Evolutionary conservation across 352 stramenopile genomes (phyloP).

Genomic region (Pythium vanterpoolii): DNA sequence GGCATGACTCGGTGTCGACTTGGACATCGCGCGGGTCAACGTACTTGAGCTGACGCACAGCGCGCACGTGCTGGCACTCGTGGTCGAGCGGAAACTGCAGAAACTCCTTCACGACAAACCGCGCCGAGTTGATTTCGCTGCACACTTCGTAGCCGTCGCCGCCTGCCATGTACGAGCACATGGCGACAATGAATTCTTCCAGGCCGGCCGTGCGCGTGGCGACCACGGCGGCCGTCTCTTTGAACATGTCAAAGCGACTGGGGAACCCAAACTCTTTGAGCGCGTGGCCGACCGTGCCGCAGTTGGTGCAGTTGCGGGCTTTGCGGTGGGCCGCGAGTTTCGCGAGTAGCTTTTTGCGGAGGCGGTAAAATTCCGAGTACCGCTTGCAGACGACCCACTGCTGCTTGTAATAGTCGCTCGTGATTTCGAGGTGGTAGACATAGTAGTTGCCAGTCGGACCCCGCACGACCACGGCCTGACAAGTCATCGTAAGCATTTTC

Average conservation of each 20-base stretch:
- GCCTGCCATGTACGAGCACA: constrained; percentile 70
- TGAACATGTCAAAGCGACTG: constrained; percentile 69
- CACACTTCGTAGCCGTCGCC: constrained; percentile 50
- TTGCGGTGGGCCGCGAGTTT: constrained; percentile 63
- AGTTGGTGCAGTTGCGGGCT: constrained; percentile 42
- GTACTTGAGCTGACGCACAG: constrained; percentile 82
- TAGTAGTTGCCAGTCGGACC: constrained; percentile 77
- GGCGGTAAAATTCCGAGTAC: constrained; percentile 83
- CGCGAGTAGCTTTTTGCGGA: constrained; percentile 70
- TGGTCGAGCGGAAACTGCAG: constrained; percentile 80
- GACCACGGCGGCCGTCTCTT: constrained; percentile 62
- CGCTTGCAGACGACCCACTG: constrained; percentile 88
- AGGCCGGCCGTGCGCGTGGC: constrained; percentile 55
- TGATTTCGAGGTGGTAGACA: constrained; percentile 85
- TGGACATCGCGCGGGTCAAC: constrained; percentile 78
- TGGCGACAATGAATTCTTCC: constrained; percentile 74
- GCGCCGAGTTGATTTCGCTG: constrained; percentile 54
- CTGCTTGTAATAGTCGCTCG: constrained; percentile 87
- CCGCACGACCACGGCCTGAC: constrained; percentile 72
- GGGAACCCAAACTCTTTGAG: constrained; percentile 76
- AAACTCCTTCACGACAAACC: constrained; percentile 83
- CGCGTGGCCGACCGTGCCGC: constrained; percentile 46
- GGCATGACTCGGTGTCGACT: constrained; percentile 77
- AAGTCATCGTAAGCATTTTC: constrained; percentile 66
- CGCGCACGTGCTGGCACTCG: constrained; percentile 76